Base-by-base conservation (phyloP, 371 early-diverging fungal genomes). In the Mortierella sp. region DNA sequence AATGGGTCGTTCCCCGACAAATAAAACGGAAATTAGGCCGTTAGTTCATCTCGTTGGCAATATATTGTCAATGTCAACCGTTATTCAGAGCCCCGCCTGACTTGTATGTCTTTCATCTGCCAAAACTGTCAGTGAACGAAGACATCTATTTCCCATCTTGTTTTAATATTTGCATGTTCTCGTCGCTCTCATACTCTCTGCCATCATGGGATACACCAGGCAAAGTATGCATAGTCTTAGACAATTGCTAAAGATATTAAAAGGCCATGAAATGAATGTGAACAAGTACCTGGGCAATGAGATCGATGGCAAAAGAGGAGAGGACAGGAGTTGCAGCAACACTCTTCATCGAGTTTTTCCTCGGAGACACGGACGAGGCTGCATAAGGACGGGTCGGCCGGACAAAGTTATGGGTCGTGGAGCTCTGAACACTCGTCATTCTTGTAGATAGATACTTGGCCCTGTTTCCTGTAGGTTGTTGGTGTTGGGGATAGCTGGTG, bases 231-330 rank as follows among this genome's bases (percentile, higher is more conserved):
- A n/a, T 41, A 51, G 74, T 65, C 32, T 48, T 29, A 48, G 27
- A 48, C 51, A 68, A 63, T 32, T 4, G 65, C 27, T 44, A 46
- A 58, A 48, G 35, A 38, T 48, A 43, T 56, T 56, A 56, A 54
- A 43, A 24, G 10, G 11, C 4, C 18, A 49, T 49, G 32, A 16
- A 60, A 60, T 60, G 63, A 60, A 60, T 6, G 27, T n/a, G 18
- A 32, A 32, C 35, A 35, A 60, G 60, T 86, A 75, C 86, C 86
- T 86, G 86, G 48, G 86, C 86, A 60, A 86, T 86, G 27, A 86
- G 76, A 77, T 86, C 86, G 41, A 86, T 86, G 11, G 86, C 86
- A 71, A 86, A 86, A 6, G 82, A 77, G 24, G 86, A 86, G 1
- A 86, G 78, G 46, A 86, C 82, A 24, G 86, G 86, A 18, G 86